Evolutionary conservation across 2,329 filamentous ascomycete genomes (phyloP).

Genomic region (Annulohypoxylon truncatum): DNA sequence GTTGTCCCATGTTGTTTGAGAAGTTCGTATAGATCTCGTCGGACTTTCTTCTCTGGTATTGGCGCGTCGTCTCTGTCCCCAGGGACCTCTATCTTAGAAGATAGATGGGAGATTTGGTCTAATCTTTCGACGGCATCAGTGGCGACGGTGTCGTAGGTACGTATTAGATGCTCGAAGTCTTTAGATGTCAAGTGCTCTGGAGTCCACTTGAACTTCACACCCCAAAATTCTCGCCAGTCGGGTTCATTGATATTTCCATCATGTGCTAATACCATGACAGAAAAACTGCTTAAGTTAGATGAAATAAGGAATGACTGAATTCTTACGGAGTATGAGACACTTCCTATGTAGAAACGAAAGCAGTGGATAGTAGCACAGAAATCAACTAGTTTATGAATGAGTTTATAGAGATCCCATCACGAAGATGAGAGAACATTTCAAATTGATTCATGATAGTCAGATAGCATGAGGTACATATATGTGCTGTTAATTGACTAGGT

Average conservation of each 20-base stretch:
- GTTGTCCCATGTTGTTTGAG: slow-evolving; percentile 67
- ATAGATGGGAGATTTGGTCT: slow-evolving; percentile 68
- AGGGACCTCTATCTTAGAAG: slow-evolving; percentile 39
- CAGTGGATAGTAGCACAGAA: too few species aligned
- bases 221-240: slow-evolving; percentile 60
- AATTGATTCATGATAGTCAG: too few species aligned
- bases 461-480: too few species aligned
- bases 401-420: too few species aligned
- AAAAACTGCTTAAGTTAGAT: neutral
- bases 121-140: slow-evolving; percentile 73
- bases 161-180: slow-evolving; percentile 69
- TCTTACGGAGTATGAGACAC: neutral
- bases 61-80: slow-evolving; percentile 30
- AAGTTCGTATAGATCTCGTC: slow-evolving; percentile 71
- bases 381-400: too few species aligned
- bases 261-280: slow-evolving; percentile 24
- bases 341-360: neutral
- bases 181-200: slow-evolving; percentile 70
- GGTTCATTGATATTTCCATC: slow-evolving; percentile 20
- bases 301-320: neutral
- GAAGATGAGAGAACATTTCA: too few species aligned
- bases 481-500: too few species aligned
- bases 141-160: slow-evolving; percentile 75
- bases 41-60: slow-evolving; percentile 47
- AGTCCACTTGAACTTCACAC: slow-evolving; percentile 77